These are phyloP conservation scores for Pichia sp. DNA, from an alignment of 1,139 yeast genomes.

Conservation along the genomic window DNA sequence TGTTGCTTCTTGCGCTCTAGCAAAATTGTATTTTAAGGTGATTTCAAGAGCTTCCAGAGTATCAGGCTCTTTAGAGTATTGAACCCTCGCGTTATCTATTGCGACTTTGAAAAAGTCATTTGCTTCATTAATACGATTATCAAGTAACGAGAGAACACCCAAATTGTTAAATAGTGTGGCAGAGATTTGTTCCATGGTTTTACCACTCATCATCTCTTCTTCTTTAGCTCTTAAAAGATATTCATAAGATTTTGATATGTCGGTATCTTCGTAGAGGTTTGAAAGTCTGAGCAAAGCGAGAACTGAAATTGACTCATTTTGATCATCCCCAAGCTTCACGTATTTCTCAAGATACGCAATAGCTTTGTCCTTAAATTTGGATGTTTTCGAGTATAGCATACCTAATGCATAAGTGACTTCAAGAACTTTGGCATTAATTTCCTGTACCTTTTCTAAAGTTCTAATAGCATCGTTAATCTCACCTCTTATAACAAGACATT, in stretches of 20 bases:
- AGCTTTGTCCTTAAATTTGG: conserved; percentile 39
- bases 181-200: conserved; percentile 42
- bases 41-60: conserved; percentile 32
- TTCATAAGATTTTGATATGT: conserved; percentile 50
- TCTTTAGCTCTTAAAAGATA: conserved; percentile 55
- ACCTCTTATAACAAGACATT: conserved; percentile 69
- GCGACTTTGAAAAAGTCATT: conserved; percentile 23
- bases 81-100: conserved; percentile 15
- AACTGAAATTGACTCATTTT: conserved; percentile 56
- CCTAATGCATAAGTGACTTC: conserved; percentile 79
- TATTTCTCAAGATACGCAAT: conserved; percentile 67
- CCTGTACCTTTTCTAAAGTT: conserved; percentile 70
- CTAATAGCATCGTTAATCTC: conserved; percentile 78
- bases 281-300: conserved; percentile 67
- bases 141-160: conserved; percentile 73
- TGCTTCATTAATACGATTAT: conserved; percentile 32
- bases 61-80: conserved; percentile 24
- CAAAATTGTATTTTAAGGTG: conserved; percentile 53
- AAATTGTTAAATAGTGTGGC: conserved; percentile 71
- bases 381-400: conserved; percentile 46
- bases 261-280: conserved; percentile 57
- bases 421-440: conserved; percentile 58
- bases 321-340: conserved; percentile 49
- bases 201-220: conserved; percentile 31
- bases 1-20: conserved; percentile 49